Conservation (phyloP, 768 basidiomycete genomes). For the Pholiota conissans region DNA sequence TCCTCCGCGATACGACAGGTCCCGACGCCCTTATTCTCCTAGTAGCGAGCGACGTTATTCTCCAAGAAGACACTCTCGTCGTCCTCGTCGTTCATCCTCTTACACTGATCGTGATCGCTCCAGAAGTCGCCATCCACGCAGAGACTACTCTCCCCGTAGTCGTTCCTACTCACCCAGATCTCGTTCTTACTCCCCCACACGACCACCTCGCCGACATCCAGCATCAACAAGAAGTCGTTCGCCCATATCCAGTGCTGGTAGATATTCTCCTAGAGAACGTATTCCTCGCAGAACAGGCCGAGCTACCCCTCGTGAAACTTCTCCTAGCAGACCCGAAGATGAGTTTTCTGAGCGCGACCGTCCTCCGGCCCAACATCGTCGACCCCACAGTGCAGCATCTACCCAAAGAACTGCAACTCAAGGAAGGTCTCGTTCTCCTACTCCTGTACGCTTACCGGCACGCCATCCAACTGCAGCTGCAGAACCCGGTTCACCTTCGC, state of each 20-base stretch:
- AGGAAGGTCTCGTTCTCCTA: constrained; percentile 9
- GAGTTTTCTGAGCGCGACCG: neutral
- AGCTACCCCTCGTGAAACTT: neutral
- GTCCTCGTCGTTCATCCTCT: constrained; percentile 10
- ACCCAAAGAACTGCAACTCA: constrained; percentile 1
- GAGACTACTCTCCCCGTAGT: neutral
- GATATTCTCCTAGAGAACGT: neutral
- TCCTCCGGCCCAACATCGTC: neutral
- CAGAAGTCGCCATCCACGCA: neutral
- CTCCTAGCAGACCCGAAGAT: neutral
- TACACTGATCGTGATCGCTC: neutral
- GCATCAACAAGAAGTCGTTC: neutral
- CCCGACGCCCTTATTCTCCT: constrained; percentile 1
- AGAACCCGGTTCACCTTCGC: constrained; percentile 4
- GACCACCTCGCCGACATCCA: neutral
- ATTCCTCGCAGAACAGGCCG: neutral
- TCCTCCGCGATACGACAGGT: neutral
- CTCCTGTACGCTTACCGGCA: neutral
- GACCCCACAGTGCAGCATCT: neutral
- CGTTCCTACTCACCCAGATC: neutral
- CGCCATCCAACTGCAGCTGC: neutral
- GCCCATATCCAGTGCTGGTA: neutral
- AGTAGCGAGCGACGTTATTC: neutral
- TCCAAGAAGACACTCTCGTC: neutral
- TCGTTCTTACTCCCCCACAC: neutral